Conservation (phyloP, 345 rosid species). For the Brassica napus region DNA sequence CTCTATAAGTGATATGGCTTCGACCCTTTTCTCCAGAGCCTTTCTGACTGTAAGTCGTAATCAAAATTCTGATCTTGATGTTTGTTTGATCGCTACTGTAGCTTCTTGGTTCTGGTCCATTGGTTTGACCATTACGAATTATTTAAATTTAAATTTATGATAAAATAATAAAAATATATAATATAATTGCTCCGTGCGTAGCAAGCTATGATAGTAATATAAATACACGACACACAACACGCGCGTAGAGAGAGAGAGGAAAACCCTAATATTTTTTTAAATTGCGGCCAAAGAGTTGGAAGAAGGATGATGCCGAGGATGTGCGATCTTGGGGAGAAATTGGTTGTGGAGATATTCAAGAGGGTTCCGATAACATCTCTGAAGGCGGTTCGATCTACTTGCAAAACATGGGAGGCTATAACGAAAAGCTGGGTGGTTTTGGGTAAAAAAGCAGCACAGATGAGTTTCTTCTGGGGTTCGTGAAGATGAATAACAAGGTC, state of each 20-base stretch:
- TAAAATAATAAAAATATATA: too few relatives aligned
- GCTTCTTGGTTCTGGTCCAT: too few relatives aligned
- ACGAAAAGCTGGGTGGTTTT: neutral
- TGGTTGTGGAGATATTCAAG: neutral
- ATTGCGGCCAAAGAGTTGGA: neutral
- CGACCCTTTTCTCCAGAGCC: slow-evolving; percentile 47
- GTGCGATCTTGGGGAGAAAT: neutral
- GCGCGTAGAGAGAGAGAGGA: neutral
- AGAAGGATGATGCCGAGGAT: neutral
- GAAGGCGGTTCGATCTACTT: neutral
- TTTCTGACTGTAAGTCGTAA: neutral
- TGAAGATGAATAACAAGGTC: neutral
- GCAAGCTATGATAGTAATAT: neutral
- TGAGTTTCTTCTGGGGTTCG: neutral
- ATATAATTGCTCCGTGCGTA: neutral
- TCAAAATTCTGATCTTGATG: too few relatives aligned
- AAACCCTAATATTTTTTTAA: neutral
- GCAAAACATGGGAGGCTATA: neutral
- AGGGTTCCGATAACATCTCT: neutral
- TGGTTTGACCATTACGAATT: too few relatives aligned
- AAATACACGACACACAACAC: neutral
- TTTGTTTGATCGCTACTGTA: too few relatives aligned
- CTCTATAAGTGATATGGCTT: slow-evolving; percentile 57
- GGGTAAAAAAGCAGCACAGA: neutral
- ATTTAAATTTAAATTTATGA: too few relatives aligned